Evolutionary conservation across 2,329 filamentous ascomycete species (phyloP), one percentile per base, ranked within the genome.

Genomic region (Sporothrix humicola): DNA sequence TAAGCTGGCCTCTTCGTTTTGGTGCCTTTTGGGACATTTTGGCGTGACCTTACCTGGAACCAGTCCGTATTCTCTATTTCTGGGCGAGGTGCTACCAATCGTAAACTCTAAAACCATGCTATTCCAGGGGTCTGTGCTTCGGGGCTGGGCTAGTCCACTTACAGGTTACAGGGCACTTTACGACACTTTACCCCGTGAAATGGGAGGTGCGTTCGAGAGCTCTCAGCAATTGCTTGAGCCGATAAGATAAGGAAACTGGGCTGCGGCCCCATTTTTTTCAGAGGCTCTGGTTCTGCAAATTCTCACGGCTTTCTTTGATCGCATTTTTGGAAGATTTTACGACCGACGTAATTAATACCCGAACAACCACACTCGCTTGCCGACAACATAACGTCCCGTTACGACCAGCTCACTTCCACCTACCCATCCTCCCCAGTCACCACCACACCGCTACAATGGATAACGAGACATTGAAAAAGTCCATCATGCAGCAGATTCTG

Each of bases 401-500:
- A 6, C 31, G 31, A 37, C 31, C 31, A 6, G 4, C 31, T 37
- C 31, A 37, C 31, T 37, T 7, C 31, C 31, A 37, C 31, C 31
- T 37, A 37, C 31, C 31, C 2, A 37, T 37, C 37, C 26, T 58
- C 20, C n/a, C 56, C 8, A 37, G n/a, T 20, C 17, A n/a, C 13
- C 56, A 37, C 37, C 20, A 44, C 23, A 17, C 5, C 76, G 76
- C 78, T 76, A 80, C 77, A 73, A 90, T 90, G 89, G 87, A 89
- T 75, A 90, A 88, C 80, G 85, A 84, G 77, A 80, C 82, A 72
- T 83, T 87, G 81, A 91, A 89, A 84, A 83, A 87, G 82, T 86
- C 84, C 81, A 87, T 93, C 74, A 88, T 92, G 80, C 86, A 88
- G 82, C 89, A 92, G 81, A 84, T 92, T 76, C 87, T 88, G 80